phyloP scores from a whole-genome alignment of 2,329 filamentous ascomycete species.

The Ascochyta viciae-villosae region DNA sequence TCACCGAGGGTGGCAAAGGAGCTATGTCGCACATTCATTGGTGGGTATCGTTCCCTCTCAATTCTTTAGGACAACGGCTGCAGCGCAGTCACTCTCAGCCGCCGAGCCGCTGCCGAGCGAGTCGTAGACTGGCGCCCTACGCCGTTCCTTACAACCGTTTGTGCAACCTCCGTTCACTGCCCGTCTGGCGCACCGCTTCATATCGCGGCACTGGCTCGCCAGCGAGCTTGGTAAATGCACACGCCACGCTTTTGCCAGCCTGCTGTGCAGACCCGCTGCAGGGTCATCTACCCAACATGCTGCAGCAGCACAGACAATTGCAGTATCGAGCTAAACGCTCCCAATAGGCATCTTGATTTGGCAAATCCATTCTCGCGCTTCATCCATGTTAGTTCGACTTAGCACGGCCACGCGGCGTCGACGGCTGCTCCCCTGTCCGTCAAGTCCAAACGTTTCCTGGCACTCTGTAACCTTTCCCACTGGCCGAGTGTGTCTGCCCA shows the following conservation, averaged over 20 bases:
- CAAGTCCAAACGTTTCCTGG: constrained; percentile 11
- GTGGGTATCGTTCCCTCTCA: constrained; percentile 11
- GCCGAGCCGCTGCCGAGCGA: constrained; percentile 22
- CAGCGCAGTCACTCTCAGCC: constrained; percentile 16
- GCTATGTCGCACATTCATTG: constrained; percentile 16
- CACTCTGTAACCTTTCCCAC: constrained; percentile 1
- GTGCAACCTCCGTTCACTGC: constrained; percentile 19
- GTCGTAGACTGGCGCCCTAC: constrained; percentile 17
- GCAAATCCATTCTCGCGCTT: constrained; percentile 6
- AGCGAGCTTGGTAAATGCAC: constrained; percentile 21
- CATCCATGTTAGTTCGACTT: constrained; percentile 27
- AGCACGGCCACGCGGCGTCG: constrained; percentile 38
- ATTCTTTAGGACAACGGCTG: constrained; percentile 23
- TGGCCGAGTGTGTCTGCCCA: constrained; percentile 11
- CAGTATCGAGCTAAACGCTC: background rate
- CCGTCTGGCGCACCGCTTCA: constrained; percentile 13
- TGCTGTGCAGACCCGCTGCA: constrained; percentile 20
- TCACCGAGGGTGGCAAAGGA: constrained; percentile 19
- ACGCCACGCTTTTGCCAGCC: constrained; percentile 19
- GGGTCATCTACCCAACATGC: background rate
- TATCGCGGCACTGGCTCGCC: constrained; percentile 26
- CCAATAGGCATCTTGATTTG: background rate
- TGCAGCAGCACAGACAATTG: background rate
- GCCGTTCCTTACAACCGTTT: constrained; percentile 15
- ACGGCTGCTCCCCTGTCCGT: constrained; percentile 24